Base-by-base conservation (phyloP, 2,329 filamentous ascomycete genomes). In the Parastagonospora nodorum region DNA sequence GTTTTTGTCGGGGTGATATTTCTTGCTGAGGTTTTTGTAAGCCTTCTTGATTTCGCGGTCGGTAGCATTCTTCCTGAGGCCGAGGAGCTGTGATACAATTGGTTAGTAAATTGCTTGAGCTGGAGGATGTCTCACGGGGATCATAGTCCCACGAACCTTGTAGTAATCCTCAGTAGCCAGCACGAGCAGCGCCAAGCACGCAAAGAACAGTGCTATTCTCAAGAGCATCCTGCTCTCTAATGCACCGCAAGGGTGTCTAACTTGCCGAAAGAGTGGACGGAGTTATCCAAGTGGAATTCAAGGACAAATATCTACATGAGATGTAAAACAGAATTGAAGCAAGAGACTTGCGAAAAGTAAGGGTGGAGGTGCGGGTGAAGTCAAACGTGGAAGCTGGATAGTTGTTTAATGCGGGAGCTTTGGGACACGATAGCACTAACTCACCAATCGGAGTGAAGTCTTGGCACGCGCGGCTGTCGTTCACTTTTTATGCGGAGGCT, bases 1-100 rank as follows among this genome's bases (percentile, higher is more conserved):
- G 67, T 97, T 97, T 83, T 99, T 99, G 76, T 99, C 94, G 3
- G 94, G 94, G 71, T 99, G 94, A 74, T 84, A 97, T 74, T 95
- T 96, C 76, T 97, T 97, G 79, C 90, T 95, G 9, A 99, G 81
- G 53, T 86, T 87, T 53, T 92, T 86, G 76, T 99, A 99, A 16
- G 94, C 92, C 39, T 89, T 89, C 76, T 99, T 99, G 72, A 99
- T 88, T 66, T 97, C 88, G 67, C 87, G 87, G 46, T 96, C 92
- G 40, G 85, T 87, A 12, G 93, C 93, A 53, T 87, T 81, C 67
- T 85, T 91, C 67, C 88, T 84, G 57, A 99, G 77, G 47, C 89
- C 91, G 24, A 99, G 84, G 51, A 96, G 77, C 86, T 96, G 78
- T 57, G 78, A 9, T 27, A 32, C 28, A 12, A 8, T 7, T 28